Base-by-base conservation (phyloP, 164 flowering plant species). In the Vitis rotundifolia region DNA sequence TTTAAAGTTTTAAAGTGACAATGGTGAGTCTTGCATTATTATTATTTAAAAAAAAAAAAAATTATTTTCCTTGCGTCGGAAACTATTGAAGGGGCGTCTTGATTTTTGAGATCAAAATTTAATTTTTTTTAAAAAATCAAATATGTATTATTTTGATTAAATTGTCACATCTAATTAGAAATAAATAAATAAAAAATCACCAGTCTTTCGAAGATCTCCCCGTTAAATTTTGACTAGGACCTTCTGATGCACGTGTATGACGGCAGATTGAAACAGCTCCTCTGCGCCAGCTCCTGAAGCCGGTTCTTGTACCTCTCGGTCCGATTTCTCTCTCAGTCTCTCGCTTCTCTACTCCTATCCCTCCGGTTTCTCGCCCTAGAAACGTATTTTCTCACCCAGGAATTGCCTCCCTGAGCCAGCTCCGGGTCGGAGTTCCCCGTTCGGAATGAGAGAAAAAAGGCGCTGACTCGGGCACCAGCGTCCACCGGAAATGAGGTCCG, bases 271-370 rank as follows among this genome's bases (percentile, higher is more conserved):
- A 95, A 95, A 84, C 98, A 95, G 87, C 99, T 94, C 85, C 99
- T 78, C 87, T 94, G 99, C 49, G 99, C 98, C 89, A 95, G 91
- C 94, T 95, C 99, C 70, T 95, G 99, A 4, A 95, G 92, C 94
- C 90, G 98, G 89, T 93, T 95, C 87, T 95, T 95, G 73, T 95
- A 95, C 99, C 93, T 89, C 79, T 66, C 66, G 53, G 15, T 49
- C 31, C 66, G 12, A 16, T 77, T 69, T n/a, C n/a, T n/a, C n/a
- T n/a, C n/a, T 14, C 22, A 10, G 37, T 29, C 37, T 4, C 3
- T 29, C 37, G 37, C 37, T 29, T 29, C 37, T 29, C 37, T 29
- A 29, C 37, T 29, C 37, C 37, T 3, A 37, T 16, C 37, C 9
- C 53, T n/a, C 59, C 51, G 2, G 10, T 44, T 9, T 48, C 28